phyloP scores from a whole-genome alignment of 139 green algal species.

The Closterium sp. region DNA sequence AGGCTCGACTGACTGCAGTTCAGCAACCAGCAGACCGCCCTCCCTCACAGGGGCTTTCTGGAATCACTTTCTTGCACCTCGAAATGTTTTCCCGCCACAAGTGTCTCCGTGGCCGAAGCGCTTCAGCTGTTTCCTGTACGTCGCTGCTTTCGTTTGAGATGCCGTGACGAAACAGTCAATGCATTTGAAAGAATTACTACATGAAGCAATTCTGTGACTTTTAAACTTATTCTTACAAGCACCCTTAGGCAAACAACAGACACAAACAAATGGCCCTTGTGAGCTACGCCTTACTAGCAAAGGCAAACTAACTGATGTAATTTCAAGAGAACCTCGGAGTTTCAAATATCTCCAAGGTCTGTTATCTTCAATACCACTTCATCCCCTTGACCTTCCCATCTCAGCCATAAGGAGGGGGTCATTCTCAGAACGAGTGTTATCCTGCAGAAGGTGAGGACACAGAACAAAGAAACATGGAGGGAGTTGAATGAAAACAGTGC shows the following conservation, averaged over 20 bases:
- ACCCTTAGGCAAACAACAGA: no score
- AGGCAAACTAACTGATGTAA: not conserved
- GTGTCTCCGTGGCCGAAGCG: not conserved
- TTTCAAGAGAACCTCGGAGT: not conserved
- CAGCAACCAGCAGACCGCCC: not conserved
- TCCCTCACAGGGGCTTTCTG: not conserved
- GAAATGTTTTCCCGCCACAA: not conserved
- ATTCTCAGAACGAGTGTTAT: not conserved
- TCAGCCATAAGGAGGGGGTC: not conserved
- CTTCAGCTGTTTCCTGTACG: not conserved
- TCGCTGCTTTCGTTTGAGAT: not conserved
- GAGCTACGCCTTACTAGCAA: not conserved
- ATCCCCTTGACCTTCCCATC: not conserved
- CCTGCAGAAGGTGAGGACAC: not conserved
- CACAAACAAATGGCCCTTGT: not conserved
- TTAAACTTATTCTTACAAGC: no score
- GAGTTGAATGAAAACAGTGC: no score
- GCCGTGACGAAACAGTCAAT: no score
- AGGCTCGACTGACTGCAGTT: not conserved
- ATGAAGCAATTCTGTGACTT: no score
- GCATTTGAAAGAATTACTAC: no score
- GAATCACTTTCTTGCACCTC: not conserved
- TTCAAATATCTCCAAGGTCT: no score
- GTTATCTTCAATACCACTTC: not conserved
- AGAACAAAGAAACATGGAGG: not conserved